Evolutionary conservation across 2,329 filamentous ascomycete species (phyloP).

Genomic region (Pestalotiopsis sp.): DNA sequence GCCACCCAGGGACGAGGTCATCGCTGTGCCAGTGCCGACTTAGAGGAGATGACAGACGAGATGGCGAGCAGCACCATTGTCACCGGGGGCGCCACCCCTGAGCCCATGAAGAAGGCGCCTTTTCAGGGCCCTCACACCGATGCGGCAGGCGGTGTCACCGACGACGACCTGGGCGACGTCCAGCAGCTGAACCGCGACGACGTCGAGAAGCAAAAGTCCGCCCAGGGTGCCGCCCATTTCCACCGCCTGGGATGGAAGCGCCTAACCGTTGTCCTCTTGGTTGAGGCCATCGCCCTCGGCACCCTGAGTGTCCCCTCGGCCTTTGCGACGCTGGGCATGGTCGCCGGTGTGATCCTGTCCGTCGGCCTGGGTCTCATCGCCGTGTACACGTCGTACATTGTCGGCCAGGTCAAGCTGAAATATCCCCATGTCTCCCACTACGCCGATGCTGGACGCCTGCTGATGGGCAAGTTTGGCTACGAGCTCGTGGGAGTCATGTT

Average conservation of each 20-base stretch:
- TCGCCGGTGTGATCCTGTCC: slow-evolving; percentile 47
- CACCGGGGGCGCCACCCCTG: not conserved
- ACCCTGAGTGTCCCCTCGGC: slow-evolving; percentile 52
- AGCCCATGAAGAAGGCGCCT: not conserved
- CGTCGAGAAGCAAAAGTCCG: slow-evolving; percentile 21
- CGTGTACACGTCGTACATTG: slow-evolving; percentile 50
- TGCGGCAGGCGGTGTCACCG: slow-evolving; percentile 7
- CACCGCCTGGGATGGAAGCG: slow-evolving; percentile 59
- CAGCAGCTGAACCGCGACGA: not conserved
- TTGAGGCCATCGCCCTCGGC: slow-evolving; percentile 59
- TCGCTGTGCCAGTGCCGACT: not conserved
- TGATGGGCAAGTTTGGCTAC: slow-evolving; percentile 54
- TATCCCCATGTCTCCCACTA: slow-evolving; percentile 34
- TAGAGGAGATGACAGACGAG: not conserved
- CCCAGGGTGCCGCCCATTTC: slow-evolving; percentile 52
- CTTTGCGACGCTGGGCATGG: slow-evolving; percentile 58
- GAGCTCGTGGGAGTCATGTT: slow-evolving; percentile 57
- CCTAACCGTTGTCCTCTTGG: slow-evolving; percentile 56
- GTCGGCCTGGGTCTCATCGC: slow-evolving; percentile 47
- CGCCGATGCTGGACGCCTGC: slow-evolving; percentile 60
- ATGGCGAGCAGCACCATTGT: not conserved
- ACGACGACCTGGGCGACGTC: not conserved
- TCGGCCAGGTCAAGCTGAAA: slow-evolving; percentile 43
- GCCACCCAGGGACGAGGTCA: not conserved
- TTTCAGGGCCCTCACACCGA: not conserved